These are phyloP conservation scores for Coemansia asiatica DNA, from an alignment of 192 early-diverging fungal species.

Conservation along the genomic window DNA sequence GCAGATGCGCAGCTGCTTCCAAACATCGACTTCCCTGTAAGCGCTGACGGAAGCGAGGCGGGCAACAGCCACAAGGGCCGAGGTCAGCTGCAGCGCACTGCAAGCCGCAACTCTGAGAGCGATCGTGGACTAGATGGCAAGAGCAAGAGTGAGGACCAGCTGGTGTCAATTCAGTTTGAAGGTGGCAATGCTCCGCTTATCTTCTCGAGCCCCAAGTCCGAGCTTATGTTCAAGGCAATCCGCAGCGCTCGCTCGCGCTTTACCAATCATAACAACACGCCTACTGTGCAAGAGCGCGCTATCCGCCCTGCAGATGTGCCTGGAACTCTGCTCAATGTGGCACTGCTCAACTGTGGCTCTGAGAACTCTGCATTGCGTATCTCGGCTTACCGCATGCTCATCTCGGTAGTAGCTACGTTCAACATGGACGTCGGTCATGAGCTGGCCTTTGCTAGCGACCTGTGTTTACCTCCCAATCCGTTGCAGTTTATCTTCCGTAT, in stretches of 20 bases:
- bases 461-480: slow-evolving; percentile 89
- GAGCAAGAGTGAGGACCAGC: slow-evolving; percentile 50
- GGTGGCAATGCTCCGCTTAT: slow-evolving; percentile 62
- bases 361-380: slow-evolving; percentile 77
- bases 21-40: slow-evolving; percentile 31
- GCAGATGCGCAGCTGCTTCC: slow-evolving; percentile 61
- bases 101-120: slow-evolving; percentile 51
- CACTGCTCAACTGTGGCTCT: slow-evolving; percentile 83
- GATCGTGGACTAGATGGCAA: slow-evolving; percentile 15
- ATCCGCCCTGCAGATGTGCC: slow-evolving; percentile 88
- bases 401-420: slow-evolving; percentile 76
- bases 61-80: slow-evolving; percentile 18
- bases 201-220: slow-evolving; percentile 74
- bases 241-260: slow-evolving; percentile 71
- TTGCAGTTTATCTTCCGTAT: slow-evolving; percentile 79
- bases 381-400: slow-evolving; percentile 90
- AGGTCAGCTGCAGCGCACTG: slow-evolving; percentile 53
- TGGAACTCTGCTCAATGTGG: slow-evolving; percentile 89
- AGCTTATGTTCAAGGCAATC: slow-evolving; percentile 67
- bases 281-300: slow-evolving; percentile 68
- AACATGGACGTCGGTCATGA: slow-evolving; percentile 82
- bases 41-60: slow-evolving; percentile 13
- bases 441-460: slow-evolving; percentile 73
- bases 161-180: slow-evolving; percentile 80
- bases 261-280: slow-evolving; percentile 50